phyloP scores from a whole-genome alignment of 108 stramenopile species.

The Fistulifera solaris region DNA sequence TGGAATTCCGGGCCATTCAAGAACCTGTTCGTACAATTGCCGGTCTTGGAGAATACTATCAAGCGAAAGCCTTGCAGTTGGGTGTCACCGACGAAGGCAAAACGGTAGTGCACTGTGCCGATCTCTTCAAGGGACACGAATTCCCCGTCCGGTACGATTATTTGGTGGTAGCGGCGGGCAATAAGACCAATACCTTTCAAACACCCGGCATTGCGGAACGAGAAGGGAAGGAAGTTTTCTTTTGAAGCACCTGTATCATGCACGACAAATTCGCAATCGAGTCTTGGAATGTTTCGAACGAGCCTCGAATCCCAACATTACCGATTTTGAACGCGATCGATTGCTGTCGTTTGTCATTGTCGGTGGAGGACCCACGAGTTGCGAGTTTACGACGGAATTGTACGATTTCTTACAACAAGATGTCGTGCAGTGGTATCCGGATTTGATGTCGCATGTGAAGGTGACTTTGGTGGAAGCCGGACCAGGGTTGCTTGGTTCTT shows the following conservation, averaged over 20 bases:
- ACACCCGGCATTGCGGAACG: constrained; percentile 36
- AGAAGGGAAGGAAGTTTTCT: constrained; percentile 73
- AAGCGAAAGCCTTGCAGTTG: constrained; percentile 69
- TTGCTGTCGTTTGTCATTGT: constrained; percentile 94
- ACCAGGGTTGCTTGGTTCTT: constrained; percentile 82
- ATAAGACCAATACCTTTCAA: constrained; percentile 73
- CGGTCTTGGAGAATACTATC: constrained; percentile 47
- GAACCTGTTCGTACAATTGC: constrained; percentile 79
- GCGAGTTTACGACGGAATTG: constrained; percentile 93
- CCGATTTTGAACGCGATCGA: constrained; percentile 56
- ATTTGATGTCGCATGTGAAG: constrained; percentile 61
- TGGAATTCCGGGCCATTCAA: constrained; percentile 90
- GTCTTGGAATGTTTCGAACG: constrained; percentile 94
- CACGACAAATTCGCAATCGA: constrained; percentile 85
- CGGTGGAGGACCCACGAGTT: constrained; percentile 93
- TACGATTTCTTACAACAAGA: constrained; percentile 87
- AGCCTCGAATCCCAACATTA: constrained; percentile 69
- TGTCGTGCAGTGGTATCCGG: constrained; percentile 80
- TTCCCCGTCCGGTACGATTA: constrained; percentile 86
- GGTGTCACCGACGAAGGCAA: constrained; percentile 52
- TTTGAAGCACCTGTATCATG: constrained; percentile 93
- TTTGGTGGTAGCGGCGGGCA: constrained; percentile 81
- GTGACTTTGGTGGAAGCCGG: constrained; percentile 90
- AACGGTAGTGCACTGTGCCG: background rate
- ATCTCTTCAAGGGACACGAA: constrained; percentile 12